Evolutionary conservation across 106 monocot species (phyloP).

Genomic region (Allium fistulosum): DNA sequence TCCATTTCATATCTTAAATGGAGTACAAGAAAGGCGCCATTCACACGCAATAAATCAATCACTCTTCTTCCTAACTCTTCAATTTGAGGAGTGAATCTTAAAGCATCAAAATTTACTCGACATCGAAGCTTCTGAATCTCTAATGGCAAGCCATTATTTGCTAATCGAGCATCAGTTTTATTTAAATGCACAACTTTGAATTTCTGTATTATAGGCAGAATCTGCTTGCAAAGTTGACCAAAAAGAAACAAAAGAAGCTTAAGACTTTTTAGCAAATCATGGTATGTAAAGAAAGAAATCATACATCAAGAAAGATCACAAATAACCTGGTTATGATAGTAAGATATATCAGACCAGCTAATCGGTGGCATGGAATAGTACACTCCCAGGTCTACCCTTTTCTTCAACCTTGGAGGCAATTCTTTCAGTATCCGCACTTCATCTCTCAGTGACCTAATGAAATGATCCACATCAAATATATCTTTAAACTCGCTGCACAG

Average conservation of each 20-base stretch:
- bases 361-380: constrained; percentile 76
- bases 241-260: constrained; percentile 2
- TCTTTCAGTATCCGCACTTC: constrained; percentile 91
- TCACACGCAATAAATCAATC: constrained; percentile 42
- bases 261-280: constrained; percentile 2
- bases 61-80: constrained; percentile 80
- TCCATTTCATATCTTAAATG: constrained; percentile 96
- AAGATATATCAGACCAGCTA: constrained; percentile 94
- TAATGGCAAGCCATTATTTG: constrained; percentile 81
- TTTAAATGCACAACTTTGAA: constrained; percentile 77
- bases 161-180: constrained; percentile 85
- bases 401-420: constrained; percentile 78
- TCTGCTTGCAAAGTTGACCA: constrained; percentile 23
- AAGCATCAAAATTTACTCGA: constrained; percentile 62
- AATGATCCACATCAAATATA: constrained; percentile 96
- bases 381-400: constrained; percentile 51
- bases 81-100: constrained; percentile 80
- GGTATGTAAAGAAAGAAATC: neutral
- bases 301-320: neutral
- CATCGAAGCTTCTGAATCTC: constrained; percentile 90
- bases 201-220: constrained; percentile 85
- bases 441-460: constrained; percentile 84
- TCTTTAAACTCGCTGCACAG: constrained; percentile 79
- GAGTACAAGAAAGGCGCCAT: constrained; percentile 92
- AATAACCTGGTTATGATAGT: constrained; percentile 71